A percentile compares a stretch with the other conserved stretches of the same genome.
These are phyloP conservation scores for Diaporthe australafricana DNA, from an alignment of 2,329 filamentous ascomycete species.

Conservation along the genomic window DNA sequence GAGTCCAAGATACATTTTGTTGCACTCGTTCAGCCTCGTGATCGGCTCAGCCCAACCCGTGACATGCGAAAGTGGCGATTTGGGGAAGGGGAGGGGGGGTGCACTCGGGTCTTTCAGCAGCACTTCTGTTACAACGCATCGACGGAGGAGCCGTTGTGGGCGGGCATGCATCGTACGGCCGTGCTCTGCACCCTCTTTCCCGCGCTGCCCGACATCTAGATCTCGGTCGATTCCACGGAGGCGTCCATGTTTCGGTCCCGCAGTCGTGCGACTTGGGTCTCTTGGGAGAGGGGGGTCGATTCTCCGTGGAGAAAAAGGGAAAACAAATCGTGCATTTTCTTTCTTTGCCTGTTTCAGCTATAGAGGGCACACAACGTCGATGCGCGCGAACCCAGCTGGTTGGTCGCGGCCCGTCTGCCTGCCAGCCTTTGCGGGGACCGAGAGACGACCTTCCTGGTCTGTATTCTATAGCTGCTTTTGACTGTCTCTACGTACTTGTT, in stretches of 20 bases:
- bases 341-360: constrained; percentile 21
- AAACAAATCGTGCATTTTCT: background rate
- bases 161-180: background rate
- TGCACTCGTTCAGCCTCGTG: background rate
- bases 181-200: background rate
- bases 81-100: background rate
- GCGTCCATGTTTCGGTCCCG: constrained; percentile 25
- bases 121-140: background rate
- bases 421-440: background rate
- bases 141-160: background rate
- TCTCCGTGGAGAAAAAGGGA: constrained; percentile 4
- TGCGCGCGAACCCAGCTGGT: constrained; percentile 21
- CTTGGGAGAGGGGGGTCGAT: background rate
- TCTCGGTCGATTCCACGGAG: constrained; percentile 21
- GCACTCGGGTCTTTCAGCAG: background rate
- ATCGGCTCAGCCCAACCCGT: background rate
- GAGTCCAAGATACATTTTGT: constrained; percentile 15
- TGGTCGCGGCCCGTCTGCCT: background rate
- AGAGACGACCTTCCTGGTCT: background rate
- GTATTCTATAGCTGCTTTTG: background rate
- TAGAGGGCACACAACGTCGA: constrained; percentile 18
- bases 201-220: background rate
- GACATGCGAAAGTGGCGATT: background rate
- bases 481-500: background rate
- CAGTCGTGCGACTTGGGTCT: constrained; percentile 22